Evolutionary conservation across 2,329 filamentous ascomycete species (phyloP).

Genomic region (Paracamarosporium sp.): DNA sequence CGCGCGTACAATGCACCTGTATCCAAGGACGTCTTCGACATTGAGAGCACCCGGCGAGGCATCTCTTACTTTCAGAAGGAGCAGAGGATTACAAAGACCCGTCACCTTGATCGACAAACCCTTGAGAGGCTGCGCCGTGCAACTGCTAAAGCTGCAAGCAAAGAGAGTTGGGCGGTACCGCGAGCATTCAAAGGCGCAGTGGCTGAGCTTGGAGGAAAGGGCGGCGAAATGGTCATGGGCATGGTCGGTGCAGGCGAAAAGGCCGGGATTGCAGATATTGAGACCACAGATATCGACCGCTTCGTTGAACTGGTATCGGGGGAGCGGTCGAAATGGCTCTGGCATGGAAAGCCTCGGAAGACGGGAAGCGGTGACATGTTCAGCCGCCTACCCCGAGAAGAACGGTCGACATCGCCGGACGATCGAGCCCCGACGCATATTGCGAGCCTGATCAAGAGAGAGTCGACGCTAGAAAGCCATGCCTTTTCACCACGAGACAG

Average conservation of each 20-base stretch:
- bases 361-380: conserved; percentile 49
- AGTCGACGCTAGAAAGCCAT: conserved; percentile 49
- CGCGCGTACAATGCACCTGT: conserved; percentile 85
- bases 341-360: conserved; percentile 87
- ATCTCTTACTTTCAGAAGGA: conserved; percentile 90
- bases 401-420: conserved; percentile 62
- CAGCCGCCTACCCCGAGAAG: conserved; percentile 44
- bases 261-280: conserved; percentile 87
- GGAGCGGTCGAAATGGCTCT: conserved; percentile 89
- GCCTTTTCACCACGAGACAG: conserved; percentile 36
- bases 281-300: conserved; percentile 86
- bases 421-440: conserved; percentile 55
- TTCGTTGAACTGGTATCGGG: conserved; percentile 82
- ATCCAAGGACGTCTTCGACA: conserved; percentile 89
- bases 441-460: conserved; percentile 58
- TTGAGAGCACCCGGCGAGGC: conserved; percentile 80
- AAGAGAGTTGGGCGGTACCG: conserved; percentile 90
- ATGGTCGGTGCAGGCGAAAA: conserved; percentile 86
- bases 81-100: conserved; percentile 78
- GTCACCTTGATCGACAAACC: conserved; percentile 82
- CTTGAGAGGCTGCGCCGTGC: conserved; percentile 78
- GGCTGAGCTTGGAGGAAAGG: conserved; percentile 89
- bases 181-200: conserved; percentile 95
- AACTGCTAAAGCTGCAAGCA: conserved; percentile 89
- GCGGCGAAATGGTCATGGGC: conserved; percentile 93